Evolutionary conservation across 2,329 filamentous ascomycete genomes (phyloP), one percentile per base, ranked within the genome.

Genomic region (Conoideocrella luteorostrata): DNA sequence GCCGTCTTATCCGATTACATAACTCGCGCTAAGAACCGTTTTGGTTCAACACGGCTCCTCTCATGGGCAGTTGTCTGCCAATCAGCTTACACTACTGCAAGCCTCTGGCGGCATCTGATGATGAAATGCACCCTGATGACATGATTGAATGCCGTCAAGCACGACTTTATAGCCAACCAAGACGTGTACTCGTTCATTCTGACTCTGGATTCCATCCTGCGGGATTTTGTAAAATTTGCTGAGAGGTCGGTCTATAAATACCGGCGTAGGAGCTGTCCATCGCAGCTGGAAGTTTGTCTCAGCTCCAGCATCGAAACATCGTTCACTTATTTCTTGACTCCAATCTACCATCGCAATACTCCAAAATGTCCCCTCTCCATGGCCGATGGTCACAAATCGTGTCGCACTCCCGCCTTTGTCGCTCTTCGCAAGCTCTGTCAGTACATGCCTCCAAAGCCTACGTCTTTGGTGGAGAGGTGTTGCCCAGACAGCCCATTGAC

Each of bases 381-480:
- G 39, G 24, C 22, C 26, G 4, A 5, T 64, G 62, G 60, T 51
- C 49, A 4, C 47, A 43, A 2, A 17, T 65, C 7, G 47, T 52
- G 13, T 47, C 52, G 5, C 56, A 46, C 20, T 41, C 49, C 7
- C 56, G 62, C 5, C 66, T 77, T 11, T 63, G 66, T 45, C 69
- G 74, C 17, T 77, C 74, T 0, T 77, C 74, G 2, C 73, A 77
- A 23, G 59, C 61, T 2, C 44, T 74, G 4, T 66, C 70, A 0
- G 63, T 71, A 11, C 51, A 69, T 7, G 59, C 60, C 4, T 52
- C 58, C 2, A 58, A 56, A 6, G 61, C 64, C 5, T 72, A 61
- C 49, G 62, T 77, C 43, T 77, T 75, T 43, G 73, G 74, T 18
- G 74, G 74, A 37, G 74, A 78, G 47, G 56, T 78, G 4, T 52